Conservation (phyloP, 1,284 basidiomycete species). For the Boletus calvinii region DNA sequence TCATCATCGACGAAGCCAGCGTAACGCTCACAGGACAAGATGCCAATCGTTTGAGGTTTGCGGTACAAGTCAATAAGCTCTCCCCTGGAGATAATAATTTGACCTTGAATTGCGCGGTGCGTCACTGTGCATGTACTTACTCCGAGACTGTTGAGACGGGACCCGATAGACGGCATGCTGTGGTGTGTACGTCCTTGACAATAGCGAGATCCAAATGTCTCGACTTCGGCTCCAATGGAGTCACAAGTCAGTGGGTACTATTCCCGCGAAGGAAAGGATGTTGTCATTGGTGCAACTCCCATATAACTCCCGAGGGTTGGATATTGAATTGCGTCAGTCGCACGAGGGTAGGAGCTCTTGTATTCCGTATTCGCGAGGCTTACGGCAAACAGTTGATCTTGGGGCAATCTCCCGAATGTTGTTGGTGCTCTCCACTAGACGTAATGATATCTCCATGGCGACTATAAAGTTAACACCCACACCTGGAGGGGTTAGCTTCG, state of each 20-base stretch:
- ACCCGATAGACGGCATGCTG: constrained; percentile 55
- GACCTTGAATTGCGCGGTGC: constrained; percentile 66
- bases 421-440: constrained; percentile 59
- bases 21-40: constrained; percentile 57
- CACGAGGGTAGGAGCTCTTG: constrained; percentile 48
- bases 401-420: constrained; percentile 55
- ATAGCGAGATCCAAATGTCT: constrained; percentile 57
- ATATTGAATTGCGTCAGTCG: constrained; percentile 61
- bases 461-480: constrained; percentile 50
- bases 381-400: constrained; percentile 55
- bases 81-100: constrained; percentile 55
- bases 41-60: constrained; percentile 53
- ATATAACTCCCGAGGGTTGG: constrained; percentile 55
- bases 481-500: constrained; percentile 52
- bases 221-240: constrained; percentile 60
- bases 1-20: constrained; percentile 52
- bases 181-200: constrained; percentile 62
- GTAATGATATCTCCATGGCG: constrained; percentile 57
- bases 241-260: constrained; percentile 35
- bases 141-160: neutral
- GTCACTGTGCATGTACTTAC: constrained; percentile 28
- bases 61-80: constrained; percentile 38
- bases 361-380: constrained; percentile 7
- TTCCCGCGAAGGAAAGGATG: constrained; percentile 29
- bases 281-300: constrained; percentile 55